phyloP scores from a whole-genome alignment of 345 rosid species.

The Syzygium jambos region DNA sequence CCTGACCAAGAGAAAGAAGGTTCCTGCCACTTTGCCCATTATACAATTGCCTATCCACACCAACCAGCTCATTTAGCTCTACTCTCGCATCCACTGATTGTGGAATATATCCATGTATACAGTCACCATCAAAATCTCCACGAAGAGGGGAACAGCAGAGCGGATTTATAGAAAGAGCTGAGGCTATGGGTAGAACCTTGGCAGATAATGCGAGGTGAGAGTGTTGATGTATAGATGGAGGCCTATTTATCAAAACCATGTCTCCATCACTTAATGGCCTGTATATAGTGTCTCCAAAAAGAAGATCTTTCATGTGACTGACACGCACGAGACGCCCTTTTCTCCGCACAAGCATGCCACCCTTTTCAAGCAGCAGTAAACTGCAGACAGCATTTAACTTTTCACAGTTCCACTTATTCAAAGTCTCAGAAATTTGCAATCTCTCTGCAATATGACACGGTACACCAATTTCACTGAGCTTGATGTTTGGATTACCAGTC shows the following conservation, averaged over 20 bases:
- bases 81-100: constrained; percentile 64
- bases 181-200: constrained; percentile 53
- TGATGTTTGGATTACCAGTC: constrained; percentile 68
- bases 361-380: constrained; percentile 50
- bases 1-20: constrained; percentile 70
- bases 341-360: constrained; percentile 51
- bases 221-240: constrained; percentile 93
- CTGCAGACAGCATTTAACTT: constrained; percentile 34
- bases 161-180: constrained; percentile 80
- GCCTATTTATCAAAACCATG: constrained; percentile 68
- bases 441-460: constrained; percentile 72
- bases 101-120: constrained; percentile 92
- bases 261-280: constrained; percentile 76
- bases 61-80: constrained; percentile 80
- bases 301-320: constrained; percentile 38
- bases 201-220: constrained; percentile 77
- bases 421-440: constrained; percentile 61
- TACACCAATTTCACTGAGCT: constrained; percentile 74
- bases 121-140: constrained; percentile 97
- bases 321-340: constrained; percentile 41
- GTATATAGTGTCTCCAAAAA: constrained; percentile 47
- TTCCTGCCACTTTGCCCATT: constrained; percentile 76
- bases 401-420: constrained; percentile 65
- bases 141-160: constrained; percentile 81
- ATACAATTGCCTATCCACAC: constrained; percentile 64